Conservation (phyloP, 1,284 basidiomycete genomes). For the Phellopilus nigrolimitatus region DNA sequence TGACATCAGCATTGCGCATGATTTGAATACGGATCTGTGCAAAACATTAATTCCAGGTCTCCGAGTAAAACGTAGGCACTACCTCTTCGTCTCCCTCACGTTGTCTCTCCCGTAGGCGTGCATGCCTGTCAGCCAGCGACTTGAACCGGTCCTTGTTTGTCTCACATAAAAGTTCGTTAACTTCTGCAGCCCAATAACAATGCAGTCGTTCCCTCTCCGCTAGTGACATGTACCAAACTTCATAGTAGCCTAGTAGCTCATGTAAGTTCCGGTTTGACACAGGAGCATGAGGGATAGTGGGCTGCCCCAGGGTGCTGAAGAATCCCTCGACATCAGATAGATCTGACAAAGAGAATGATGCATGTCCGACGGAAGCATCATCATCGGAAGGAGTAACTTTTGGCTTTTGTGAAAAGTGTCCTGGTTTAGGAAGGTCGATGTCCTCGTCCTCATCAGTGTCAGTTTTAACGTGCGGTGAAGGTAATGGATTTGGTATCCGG, state of each 20-base stretch:
- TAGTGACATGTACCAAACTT: constrained; percentile 42
- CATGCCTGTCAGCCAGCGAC: constrained; percentile 31
- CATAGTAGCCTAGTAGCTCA: constrained; percentile 30
- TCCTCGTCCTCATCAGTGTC: too few species aligned
- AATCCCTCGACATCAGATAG: constrained; percentile 30
- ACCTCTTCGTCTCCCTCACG: constrained; percentile 33
- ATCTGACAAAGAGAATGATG: constrained; percentile 23
- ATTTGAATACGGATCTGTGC: constrained; percentile 39
- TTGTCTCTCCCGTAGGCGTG: constrained; percentile 24
- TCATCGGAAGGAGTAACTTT: background rate
- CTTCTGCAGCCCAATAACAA: constrained; percentile 32
- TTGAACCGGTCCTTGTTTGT: constrained; percentile 36
- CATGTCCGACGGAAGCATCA: background rate
- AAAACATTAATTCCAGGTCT: constrained; percentile 20
- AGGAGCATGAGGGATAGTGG: constrained; percentile 32
- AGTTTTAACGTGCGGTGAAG: too few species aligned
- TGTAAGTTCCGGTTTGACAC: constrained; percentile 32
- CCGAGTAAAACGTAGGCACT: constrained; percentile 7
- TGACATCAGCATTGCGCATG: constrained; percentile 49
- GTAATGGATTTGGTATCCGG: too few species aligned
- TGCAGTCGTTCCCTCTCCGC: constrained; percentile 38
- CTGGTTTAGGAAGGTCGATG: too few species aligned
- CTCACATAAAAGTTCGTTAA: constrained; percentile 28
- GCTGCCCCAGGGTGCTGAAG: constrained; percentile 32
- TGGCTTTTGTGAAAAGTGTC: too few species aligned